Evolutionary conservation across 768 basidiomycete species (phyloP).

Genomic region (Lentinula sp.): DNA sequence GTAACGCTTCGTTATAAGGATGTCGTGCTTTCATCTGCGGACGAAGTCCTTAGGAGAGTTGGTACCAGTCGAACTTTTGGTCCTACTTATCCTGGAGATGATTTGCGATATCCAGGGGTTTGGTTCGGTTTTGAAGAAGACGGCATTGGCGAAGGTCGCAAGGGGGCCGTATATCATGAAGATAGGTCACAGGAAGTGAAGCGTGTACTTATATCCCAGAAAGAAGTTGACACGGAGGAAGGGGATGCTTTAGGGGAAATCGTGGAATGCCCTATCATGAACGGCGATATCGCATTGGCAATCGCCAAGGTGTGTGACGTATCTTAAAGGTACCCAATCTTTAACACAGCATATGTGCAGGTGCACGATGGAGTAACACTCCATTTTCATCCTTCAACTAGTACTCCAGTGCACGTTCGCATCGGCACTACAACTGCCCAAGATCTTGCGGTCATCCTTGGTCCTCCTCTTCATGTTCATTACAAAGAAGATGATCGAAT

Average conservation of each 20-base stretch:
- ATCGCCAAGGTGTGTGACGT: conserved; percentile 52
- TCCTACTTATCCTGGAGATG: conserved; percentile 74
- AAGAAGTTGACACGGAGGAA: conserved; percentile 45
- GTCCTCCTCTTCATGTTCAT: conserved; percentile 68
- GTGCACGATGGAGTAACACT: conserved; percentile 69
- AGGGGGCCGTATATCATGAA: conserved; percentile 39
- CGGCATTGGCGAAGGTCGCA: conserved; percentile 46
- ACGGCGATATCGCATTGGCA: conserved; percentile 62
- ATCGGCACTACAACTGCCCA: conserved; percentile 78
- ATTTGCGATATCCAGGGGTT: conserved; percentile 75
- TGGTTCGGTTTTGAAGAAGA: conserved; percentile 86
- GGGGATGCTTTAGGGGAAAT: conserved; percentile 74
- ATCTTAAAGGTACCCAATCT: neutral
- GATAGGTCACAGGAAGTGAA: conserved; percentile 74
- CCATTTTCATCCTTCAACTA: conserved; percentile 54
- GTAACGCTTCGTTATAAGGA: conserved; percentile 66
- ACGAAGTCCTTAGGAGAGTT: conserved; percentile 55
- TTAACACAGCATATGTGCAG: conserved; percentile 26
- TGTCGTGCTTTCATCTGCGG: conserved; percentile 51
- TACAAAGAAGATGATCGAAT: conserved; percentile 89
- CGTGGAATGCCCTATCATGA: conserved; percentile 57
- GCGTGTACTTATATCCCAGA: conserved; percentile 68
- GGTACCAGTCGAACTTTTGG: conserved; percentile 72
- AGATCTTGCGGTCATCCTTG: conserved; percentile 73
- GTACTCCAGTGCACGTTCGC: conserved; percentile 48